These are phyloP conservation scores for Dactylellina parvicollis DNA, from an alignment of 2,329 filamentous ascomycete genomes.

Conservation along the genomic window DNA sequence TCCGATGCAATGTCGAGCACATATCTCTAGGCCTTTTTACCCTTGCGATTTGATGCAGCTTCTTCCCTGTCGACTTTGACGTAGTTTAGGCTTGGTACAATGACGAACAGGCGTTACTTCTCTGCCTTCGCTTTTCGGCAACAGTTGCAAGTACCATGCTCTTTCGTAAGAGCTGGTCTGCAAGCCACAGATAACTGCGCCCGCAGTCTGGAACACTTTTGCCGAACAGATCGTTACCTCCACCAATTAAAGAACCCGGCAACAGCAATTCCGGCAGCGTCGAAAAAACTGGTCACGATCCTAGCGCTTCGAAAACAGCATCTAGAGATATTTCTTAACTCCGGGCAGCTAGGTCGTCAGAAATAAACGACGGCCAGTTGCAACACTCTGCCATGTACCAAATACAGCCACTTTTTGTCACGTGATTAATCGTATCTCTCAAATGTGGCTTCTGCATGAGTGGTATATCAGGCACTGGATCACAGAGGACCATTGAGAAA, in stretches of 20 bases:
- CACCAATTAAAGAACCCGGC: constrained; percentile 29
- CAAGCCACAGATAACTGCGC: constrained; percentile 40
- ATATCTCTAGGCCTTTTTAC: constrained; percentile 34
- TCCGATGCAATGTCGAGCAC: constrained; percentile 23
- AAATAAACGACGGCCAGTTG: not conserved
- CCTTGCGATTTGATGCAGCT: constrained; percentile 43
- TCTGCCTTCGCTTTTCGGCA: not conserved
- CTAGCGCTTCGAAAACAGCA: not conserved
- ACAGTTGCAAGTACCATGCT: constrained; percentile 4
- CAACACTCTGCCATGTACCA: not conserved
- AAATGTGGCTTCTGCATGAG: too few species aligned
- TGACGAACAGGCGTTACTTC: constrained; percentile 25
- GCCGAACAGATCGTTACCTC: constrained; percentile 2
- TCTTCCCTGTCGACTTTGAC: constrained; percentile 50
- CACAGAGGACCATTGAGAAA: too few species aligned
- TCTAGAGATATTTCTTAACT: constrained; percentile 8
- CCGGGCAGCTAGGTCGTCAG: not conserved
- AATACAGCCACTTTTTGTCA: not conserved
- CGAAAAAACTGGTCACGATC: not conserved
- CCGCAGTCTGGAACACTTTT: constrained; percentile 32
- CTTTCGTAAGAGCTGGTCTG: not conserved
- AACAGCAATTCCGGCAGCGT: not conserved
- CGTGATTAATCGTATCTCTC: not conserved
- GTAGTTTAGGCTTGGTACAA: constrained; percentile 32
- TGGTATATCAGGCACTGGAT: too few species aligned